These are phyloP conservation scores for Jimgerdemannia lactiflua DNA, from an alignment of 192 early-diverging fungal genomes.

Conservation along the genomic window DNA sequence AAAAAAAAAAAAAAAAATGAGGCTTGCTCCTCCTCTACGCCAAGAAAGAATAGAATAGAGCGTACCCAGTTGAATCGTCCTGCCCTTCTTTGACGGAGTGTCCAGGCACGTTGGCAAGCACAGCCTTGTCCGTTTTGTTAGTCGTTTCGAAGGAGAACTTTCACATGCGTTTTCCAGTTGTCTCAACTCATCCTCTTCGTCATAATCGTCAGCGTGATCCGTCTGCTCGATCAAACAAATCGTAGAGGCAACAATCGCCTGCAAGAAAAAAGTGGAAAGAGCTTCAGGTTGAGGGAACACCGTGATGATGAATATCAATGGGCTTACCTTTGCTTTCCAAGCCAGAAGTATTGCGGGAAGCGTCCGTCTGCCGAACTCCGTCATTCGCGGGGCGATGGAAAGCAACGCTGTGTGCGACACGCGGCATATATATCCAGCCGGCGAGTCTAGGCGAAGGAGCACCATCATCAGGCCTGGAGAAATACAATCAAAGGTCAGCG, in stretches of 20 bases:
- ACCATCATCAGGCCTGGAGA: background rate
- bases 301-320: background rate
- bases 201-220: background rate
- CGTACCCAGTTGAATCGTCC: too few relatives aligned
- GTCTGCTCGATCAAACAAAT: constrained; percentile 16
- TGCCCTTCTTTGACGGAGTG: background rate
- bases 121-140: background rate
- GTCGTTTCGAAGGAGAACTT: constrained; percentile 1
- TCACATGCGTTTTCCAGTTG: constrained; percentile 9
- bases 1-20: too few relatives aligned
- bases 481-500: background rate
- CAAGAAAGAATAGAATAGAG: too few relatives aligned
- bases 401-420: background rate
- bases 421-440: background rate
- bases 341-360: background rate
- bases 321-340: background rate
- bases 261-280: background rate
- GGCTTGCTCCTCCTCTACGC: too few relatives aligned
- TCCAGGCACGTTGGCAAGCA: constrained; percentile 8
- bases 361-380: background rate
- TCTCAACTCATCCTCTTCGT: constrained; percentile 11
- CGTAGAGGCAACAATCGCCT: constrained; percentile 14
- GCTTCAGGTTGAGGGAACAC: background rate
- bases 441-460: background rate
- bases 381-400: background rate